These are phyloP conservation scores for Venturia pyrina DNA, from an alignment of 2,329 filamentous ascomycete species.

Conservation along the genomic window DNA sequence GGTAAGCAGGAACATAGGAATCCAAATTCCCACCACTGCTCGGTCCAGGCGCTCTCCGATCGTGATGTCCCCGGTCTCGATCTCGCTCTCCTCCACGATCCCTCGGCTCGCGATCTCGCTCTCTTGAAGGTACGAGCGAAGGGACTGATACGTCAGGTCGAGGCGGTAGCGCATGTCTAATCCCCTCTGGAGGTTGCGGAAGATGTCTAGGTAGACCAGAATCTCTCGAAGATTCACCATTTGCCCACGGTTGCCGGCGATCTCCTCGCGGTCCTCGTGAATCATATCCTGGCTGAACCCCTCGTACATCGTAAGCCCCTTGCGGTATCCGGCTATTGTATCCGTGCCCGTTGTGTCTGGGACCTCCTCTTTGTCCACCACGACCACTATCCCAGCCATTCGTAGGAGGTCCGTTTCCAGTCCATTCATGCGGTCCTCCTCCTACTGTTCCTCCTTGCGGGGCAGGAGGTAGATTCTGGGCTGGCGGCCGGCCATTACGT, in stretches of 20 bases:
- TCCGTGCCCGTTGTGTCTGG: background rate
- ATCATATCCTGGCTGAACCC: constrained; percentile 10
- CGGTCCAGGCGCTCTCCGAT: background rate
- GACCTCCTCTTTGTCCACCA: background rate
- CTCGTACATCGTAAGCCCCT: constrained; percentile 2
- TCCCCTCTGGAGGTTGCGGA: constrained; percentile 26
- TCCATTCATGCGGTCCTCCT: constrained; percentile 48
- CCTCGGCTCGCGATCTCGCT: background rate
- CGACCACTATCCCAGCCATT: constrained; percentile 1
- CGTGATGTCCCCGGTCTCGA: background rate
- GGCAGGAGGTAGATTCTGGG: constrained; percentile 74
- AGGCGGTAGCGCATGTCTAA: constrained; percentile 25
- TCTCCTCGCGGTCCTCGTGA: constrained; percentile 16
- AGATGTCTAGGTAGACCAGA: constrained; percentile 21
- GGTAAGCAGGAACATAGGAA: constrained; percentile 9
- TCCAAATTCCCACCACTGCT: background rate
- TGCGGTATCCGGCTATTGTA: constrained; percentile 7
- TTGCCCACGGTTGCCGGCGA: constrained; percentile 13
- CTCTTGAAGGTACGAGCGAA: background rate
- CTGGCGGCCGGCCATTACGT: constrained; percentile 78
- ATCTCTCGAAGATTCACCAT: constrained; percentile 4
- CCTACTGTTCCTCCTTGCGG: constrained; percentile 83
- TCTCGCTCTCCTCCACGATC: background rate
- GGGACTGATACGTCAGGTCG: constrained; percentile 21
- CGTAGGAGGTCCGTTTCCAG: background rate